Conservation (phyloP, 495 filamentous ascomycete species). For the Baudoinia panamericana region DNA sequence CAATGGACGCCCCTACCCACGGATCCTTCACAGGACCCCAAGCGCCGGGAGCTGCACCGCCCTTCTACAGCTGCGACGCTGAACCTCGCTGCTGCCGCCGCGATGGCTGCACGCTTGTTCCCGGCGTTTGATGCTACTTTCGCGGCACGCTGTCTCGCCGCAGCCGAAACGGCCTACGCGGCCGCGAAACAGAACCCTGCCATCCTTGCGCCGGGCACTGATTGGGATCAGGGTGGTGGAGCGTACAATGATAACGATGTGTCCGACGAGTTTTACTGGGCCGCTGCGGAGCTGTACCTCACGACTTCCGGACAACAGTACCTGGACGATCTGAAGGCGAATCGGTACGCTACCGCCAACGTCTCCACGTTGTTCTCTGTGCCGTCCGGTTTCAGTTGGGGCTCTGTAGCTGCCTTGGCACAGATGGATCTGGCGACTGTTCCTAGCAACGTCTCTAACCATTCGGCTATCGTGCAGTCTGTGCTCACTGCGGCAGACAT, state of each 20-base stretch:
- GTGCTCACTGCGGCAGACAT: constrained; percentile 12
- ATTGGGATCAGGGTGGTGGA: constrained; percentile 16
- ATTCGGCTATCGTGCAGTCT: constrained; percentile 11
- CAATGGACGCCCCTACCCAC: constrained; percentile 13
- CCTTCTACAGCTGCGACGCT: constrained; percentile 6
- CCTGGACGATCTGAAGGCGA: constrained; percentile 5
- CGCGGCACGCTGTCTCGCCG: constrained; percentile 1
- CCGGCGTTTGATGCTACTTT: constrained; percentile 1
- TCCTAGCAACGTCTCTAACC: constrained; percentile 14
- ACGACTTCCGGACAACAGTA: constrained; percentile 7
- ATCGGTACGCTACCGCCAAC: constrained; percentile 11
- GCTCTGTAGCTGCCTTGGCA: constrained; percentile 7
- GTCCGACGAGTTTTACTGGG: constrained; percentile 15
- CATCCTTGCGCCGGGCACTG: constrained; percentile 9
- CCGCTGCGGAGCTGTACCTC: constrained; percentile 15
- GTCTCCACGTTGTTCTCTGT: constrained; percentile 3
- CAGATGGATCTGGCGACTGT: constrained; percentile 11
- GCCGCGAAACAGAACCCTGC: constrained; percentile 8
- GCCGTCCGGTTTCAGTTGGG: constrained; percentile 13
- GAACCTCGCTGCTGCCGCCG: constrained; percentile 8
- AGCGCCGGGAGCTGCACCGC: constrained; percentile 10
- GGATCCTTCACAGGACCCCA: constrained; percentile 11
- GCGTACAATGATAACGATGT: constrained; percentile 16
- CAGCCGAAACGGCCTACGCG: constrained; percentile 8
- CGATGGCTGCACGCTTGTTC: constrained; percentile 11